Percentiles rank a stretch among this genome's conserved stretches.
These are phyloP conservation scores for Calonectria honghensis DNA, from an alignment of 2,329 filamentous ascomycete species.

Conservation along the genomic window DNA sequence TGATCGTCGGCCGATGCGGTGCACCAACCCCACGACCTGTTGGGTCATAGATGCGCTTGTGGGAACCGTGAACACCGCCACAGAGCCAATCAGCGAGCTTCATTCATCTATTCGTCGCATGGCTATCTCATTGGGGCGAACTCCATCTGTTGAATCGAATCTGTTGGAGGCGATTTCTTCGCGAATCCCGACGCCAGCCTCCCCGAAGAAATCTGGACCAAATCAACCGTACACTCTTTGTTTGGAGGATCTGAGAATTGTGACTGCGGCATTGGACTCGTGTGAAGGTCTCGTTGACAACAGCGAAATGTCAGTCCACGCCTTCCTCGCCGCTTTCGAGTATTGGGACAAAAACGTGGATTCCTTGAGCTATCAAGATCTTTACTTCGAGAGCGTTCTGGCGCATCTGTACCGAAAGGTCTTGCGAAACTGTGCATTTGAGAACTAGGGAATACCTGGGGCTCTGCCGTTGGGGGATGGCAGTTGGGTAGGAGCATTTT, in stretches of 20 bases:
- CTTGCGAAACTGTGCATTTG: neutral
- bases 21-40: neutral
- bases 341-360: neutral
- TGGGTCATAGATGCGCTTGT: neutral
- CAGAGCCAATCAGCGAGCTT: neutral
- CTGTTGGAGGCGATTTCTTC: neutral
- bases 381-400: neutral
- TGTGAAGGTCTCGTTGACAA: neutral
- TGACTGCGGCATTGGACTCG: neutral
- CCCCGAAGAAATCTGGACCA: neutral
- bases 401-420: neutral
- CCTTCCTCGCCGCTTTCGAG: neutral
- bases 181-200: neutral
- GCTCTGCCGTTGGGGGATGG: neutral
- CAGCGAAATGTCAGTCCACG: neutral
- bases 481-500: neutral
- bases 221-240: neutral
- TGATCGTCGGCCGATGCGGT: neutral
- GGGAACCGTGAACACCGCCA: neutral
- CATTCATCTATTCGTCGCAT: neutral
- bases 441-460: neutral
- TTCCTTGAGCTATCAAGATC: neutral
- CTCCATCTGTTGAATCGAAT: neutral
- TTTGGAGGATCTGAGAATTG: neutral
- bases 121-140: neutral